A percentile compares a stretch with the other conserved stretches of the same genome.
Conservation (phyloP, 2,329 filamentous ascomycete genomes). For the Metarhizium sp. region DNA sequence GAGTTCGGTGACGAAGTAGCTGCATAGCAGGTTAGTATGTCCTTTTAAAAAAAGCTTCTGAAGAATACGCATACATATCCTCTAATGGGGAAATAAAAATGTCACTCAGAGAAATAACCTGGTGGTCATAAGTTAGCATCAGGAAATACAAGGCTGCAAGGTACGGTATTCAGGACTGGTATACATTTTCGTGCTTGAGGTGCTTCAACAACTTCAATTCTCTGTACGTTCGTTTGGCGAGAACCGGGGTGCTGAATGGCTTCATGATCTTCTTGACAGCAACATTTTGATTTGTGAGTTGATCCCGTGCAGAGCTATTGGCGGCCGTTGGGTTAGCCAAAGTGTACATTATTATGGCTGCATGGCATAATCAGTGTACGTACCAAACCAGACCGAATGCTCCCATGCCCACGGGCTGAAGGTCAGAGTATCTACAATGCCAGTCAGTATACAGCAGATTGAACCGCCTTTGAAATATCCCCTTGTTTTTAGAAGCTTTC, state of each 20-base stretch:
- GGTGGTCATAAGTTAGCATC: conserved; percentile 9
- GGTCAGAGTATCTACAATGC: conserved; percentile 73
- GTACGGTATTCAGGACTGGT: conserved; percentile 7
- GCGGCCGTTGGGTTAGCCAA: not conserved
- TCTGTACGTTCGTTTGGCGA: conserved; percentile 95
- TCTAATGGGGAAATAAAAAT: conserved; percentile 99
- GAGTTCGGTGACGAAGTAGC: conserved; percentile 97
- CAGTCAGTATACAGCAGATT: not conserved
- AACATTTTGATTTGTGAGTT: conserved; percentile 93
- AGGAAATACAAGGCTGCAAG: not conserved
- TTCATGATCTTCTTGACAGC: conserved; percentile 99
- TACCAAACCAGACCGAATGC: conserved; percentile 98
- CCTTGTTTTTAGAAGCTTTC: not conserved
- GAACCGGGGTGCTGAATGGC: conserved; percentile 97
- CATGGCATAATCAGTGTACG: conserved; percentile 17
- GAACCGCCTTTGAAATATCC: not conserved
- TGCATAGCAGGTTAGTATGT: conserved; percentile 26
- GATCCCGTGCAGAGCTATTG: conserved; percentile 84
- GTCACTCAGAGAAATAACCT: conserved; percentile 97
- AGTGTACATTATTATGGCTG: not conserved
- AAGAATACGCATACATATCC: conserved; percentile 65
- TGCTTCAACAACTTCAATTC: conserved; percentile 97
- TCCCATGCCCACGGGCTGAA: conserved; percentile 98
- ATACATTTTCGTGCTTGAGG: conserved; percentile 89
- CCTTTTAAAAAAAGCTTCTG: conserved; percentile 4